Evolutionary conservation across 257 asterid species (phyloP).

Genomic region (Cordia subcordata): DNA sequence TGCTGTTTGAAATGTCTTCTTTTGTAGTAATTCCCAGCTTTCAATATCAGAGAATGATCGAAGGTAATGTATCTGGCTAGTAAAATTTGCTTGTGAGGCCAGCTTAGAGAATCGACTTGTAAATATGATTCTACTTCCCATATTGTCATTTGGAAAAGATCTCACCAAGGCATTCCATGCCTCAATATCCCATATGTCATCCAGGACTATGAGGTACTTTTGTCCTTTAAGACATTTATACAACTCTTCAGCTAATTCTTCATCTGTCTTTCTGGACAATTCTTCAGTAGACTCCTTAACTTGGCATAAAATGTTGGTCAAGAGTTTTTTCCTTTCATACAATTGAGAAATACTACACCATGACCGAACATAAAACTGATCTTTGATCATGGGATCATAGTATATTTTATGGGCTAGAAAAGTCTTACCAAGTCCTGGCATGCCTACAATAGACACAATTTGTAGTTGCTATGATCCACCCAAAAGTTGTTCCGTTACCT

Average conservation of each 20-base stretch:
- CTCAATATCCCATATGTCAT: conserved; percentile 12
- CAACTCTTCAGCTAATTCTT: not conserved
- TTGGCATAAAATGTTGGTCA: conserved; percentile 4
- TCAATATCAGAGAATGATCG: not conserved
- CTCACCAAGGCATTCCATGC: conserved; percentile 5
- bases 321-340: conserved; percentile 3
- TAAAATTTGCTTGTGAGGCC: not conserved
- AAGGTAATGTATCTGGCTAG: not conserved
- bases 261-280: not conserved
- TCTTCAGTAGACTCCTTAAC: not conserved
- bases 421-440: conserved; percentile 19
- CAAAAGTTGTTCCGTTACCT: conserved; percentile 1
- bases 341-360: conserved; percentile 10
- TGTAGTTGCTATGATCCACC: conserved; percentile 1
- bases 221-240: not conserved
- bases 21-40: conserved; percentile 14
- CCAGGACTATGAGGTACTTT: conserved; percentile 16
- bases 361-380: conserved; percentile 1
- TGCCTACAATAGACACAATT: conserved; percentile 15
- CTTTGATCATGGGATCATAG: not conserved
- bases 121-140: conserved; percentile 12
- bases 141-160: conserved; percentile 6
- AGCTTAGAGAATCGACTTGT: conserved; percentile 4
- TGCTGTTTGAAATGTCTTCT: conserved; percentile 4
- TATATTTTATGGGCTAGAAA: conserved; percentile 8